Evolutionary conservation across 345 rosid species (phyloP), one percentile per base, ranked within the genome.

Genomic region (Lenwebbia sp.): DNA sequence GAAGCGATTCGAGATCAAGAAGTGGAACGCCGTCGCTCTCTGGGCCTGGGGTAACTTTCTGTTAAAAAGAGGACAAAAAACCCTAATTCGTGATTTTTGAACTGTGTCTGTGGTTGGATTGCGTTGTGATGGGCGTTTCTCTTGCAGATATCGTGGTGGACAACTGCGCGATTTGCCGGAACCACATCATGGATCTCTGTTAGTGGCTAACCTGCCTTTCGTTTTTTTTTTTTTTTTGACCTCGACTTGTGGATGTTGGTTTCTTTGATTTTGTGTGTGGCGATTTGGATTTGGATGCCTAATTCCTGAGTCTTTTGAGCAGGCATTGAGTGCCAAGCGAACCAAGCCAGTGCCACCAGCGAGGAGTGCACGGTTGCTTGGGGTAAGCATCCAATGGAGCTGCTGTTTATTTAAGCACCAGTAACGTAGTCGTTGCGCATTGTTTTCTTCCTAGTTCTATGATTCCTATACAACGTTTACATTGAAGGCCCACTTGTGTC

Each of bases 311-410:
- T 83, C 54, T 54, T 81, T 76, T 88, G 75, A 19, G 86, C 85
- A 97, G 99, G 99, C 87, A 97, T 96, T 21, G 99, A 97, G 86
- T 97, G 99, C 84, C 99, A 97, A 75, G 98, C 98, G 30, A 96
- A 96, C 90, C 99, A 96, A 86, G 98, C 99, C 7, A 94, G 98
- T 26, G 99, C 98, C 41, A 93, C 99, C 10, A 96, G 96, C 84
- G 99, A 96, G 91, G 99, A 97, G 89, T 97, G 99, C 91, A 95
- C 99, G 83, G 99, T 96, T 86, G 99, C 99, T 86, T 96, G 99
- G 99, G 99, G 99, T 97, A 92, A 65, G 82, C 23, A 37, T 82
- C 26, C 25, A 8, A 2, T n/a, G 53, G 1, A 33, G 8, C 56
- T 82, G 44, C 50, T 40, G 26, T 76, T 76, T 47, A 33, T 76